These are phyloP conservation scores for Beauveria sp. DNA, from an alignment of 2,329 filamentous ascomycete genomes.

Conservation along the genomic window DNA sequence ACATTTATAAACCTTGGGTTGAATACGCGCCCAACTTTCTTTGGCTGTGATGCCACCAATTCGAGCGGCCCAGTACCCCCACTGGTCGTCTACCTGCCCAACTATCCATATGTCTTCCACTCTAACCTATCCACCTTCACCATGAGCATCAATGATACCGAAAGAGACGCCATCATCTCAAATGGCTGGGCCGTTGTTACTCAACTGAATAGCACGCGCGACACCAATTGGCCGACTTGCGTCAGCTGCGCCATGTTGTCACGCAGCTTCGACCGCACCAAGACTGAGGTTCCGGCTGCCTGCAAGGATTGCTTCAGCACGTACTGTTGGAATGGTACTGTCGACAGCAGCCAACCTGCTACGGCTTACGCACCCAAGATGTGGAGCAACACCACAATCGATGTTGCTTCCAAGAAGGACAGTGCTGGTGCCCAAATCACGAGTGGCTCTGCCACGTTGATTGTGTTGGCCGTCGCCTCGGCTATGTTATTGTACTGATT, in stretches of 20 bases:
- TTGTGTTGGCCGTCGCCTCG: not conserved
- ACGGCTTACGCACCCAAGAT: not conserved
- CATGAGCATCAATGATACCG: slow-evolving; percentile 50
- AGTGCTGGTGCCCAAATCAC: not conserved
- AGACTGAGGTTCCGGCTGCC: slow-evolving; percentile 57
- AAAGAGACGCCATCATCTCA: slow-evolving; percentile 72
- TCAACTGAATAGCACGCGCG: slow-evolving; percentile 69
- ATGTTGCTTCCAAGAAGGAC: not conserved
- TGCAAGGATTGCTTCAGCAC: slow-evolving; percentile 69
- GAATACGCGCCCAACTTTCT: slow-evolving; percentile 54
- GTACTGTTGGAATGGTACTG: slow-evolving; percentile 93
- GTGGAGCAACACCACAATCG: slow-evolving; percentile 3
- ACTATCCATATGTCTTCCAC: slow-evolving; percentile 63
- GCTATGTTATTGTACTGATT: not conserved
- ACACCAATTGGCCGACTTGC: slow-evolving; percentile 71
- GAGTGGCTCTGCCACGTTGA: not conserved
- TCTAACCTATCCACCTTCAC: slow-evolving; percentile 78
- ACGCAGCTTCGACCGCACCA: slow-evolving; percentile 66
- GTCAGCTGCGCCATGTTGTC: slow-evolving; percentile 81
- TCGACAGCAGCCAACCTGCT: slow-evolving; percentile 23
- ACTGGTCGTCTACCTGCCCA: slow-evolving; percentile 77
- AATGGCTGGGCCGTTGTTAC: slow-evolving; percentile 85
- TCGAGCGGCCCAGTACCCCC: slow-evolving; percentile 48
- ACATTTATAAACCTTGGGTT: slow-evolving; percentile 52
- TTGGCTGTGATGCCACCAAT: slow-evolving; percentile 52